Conservation (phyloP, 106 monocot species). For the Dioscorea alata region DNA sequence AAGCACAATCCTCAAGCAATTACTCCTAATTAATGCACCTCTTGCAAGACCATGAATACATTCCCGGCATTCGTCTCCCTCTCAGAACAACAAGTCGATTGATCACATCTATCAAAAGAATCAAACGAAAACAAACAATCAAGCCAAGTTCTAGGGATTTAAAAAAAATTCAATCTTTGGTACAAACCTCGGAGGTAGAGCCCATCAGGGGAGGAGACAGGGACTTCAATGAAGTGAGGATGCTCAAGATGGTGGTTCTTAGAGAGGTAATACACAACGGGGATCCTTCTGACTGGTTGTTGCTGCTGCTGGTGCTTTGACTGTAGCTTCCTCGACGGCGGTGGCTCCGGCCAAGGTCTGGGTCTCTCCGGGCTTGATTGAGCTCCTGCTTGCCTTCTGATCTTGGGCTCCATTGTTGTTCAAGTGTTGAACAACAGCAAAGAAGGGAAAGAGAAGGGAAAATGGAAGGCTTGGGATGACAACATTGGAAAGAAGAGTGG, state of each 20-base stretch:
- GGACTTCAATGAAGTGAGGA: slow-evolving; percentile 48
- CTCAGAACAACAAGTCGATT: slow-evolving; percentile 35
- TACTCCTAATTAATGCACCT: slow-evolving; percentile 17
- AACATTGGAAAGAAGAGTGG: no score
- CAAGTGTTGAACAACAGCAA: background rate
- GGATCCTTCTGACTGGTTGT: slow-evolving; percentile 12
- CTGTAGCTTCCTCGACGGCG: background rate
- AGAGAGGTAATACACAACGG: slow-evolving; percentile 43
- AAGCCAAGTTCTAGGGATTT: background rate
- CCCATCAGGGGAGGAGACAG: slow-evolving; percentile 19
- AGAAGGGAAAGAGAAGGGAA: background rate
- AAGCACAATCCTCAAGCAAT: background rate
- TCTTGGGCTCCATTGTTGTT: background rate
- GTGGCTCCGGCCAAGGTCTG: slow-evolving; percentile 5
- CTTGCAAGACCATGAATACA: slow-evolving; percentile 69
- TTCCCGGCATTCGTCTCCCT: slow-evolving; percentile 41
- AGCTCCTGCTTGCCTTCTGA: background rate
- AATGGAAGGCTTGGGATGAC: no score
- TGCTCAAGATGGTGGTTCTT: slow-evolving; percentile 36
- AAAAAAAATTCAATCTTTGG: background rate
- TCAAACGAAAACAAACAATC: background rate
- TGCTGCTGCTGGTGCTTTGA: background rate
- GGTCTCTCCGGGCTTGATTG: slow-evolving; percentile 6
- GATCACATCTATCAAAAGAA: slow-evolving; percentile 33
- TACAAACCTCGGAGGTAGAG: slow-evolving; percentile 35